A percentile compares a stretch with the other conserved stretches of the same genome.
These are phyloP conservation scores for Trametes cingulata DNA, from an alignment of 768 basidiomycete species.

Conservation along the genomic window DNA sequence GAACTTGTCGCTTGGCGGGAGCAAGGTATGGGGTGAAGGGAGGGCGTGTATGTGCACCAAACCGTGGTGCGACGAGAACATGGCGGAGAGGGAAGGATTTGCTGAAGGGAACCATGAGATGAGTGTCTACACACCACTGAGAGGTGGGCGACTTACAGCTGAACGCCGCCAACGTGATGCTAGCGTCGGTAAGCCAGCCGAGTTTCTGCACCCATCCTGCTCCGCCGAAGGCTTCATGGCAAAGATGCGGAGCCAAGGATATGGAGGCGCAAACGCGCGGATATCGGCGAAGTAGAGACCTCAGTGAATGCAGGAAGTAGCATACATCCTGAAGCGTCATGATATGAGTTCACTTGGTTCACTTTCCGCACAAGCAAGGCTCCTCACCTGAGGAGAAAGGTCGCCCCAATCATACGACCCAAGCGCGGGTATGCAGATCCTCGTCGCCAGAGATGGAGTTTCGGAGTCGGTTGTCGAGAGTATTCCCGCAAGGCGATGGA, in stretches of 20 bases:
- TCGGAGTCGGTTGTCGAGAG: conserved; percentile 8
- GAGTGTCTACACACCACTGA: not conserved
- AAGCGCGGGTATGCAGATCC: conserved; percentile 63
- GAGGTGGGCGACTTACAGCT: conserved; percentile 52
- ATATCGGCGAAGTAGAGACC: conserved; percentile 56
- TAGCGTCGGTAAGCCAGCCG: conserved; percentile 77
- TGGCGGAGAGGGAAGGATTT: conserved; percentile 69
- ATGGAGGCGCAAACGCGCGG: conserved; percentile 67
- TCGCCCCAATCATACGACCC: conserved; percentile 76
- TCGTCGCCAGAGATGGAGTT: conserved; percentile 36
- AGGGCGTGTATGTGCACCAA: conserved; percentile 75
- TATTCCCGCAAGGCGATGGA: conserved; percentile 12
- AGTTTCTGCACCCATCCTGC: conserved; percentile 75
- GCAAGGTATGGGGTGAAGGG: conserved; percentile 71
- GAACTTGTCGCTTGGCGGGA: conserved; percentile 78
- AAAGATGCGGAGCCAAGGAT: conserved; percentile 64
- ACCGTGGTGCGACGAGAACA: conserved; percentile 88
- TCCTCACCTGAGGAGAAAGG: conserved; percentile 51
- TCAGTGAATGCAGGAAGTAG: conserved; percentile 70
- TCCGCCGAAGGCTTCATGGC: conserved; percentile 58
- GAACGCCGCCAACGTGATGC: conserved; percentile 75
- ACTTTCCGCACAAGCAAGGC: not conserved
- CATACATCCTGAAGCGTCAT: conserved; percentile 58
- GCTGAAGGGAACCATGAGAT: conserved; percentile 42
- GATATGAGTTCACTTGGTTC: not conserved